Percentiles rank a stretch among this genome's conserved stretches.
Conservation (phyloP, 768 basidiomycete genomes). For the Phaeotremella fagi region DNA sequence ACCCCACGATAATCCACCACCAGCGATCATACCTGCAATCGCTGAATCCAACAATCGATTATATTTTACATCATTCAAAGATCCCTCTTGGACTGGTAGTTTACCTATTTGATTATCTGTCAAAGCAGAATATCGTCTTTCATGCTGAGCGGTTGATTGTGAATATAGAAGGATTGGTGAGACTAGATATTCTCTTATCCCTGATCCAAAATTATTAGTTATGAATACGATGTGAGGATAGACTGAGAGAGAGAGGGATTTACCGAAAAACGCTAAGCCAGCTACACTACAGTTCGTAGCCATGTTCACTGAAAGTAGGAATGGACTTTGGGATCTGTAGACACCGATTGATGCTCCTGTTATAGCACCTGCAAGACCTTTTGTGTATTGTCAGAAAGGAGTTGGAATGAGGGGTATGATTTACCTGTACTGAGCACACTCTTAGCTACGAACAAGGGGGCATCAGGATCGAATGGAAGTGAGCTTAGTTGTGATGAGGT, state of each 20-base stretch:
- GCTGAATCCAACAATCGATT: constrained; percentile 65
- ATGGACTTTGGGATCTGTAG: constrained; percentile 54
- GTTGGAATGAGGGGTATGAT: neutral
- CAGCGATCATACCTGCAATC: constrained; percentile 67
- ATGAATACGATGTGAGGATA: neutral
- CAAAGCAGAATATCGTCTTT: constrained; percentile 9
- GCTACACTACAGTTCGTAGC: constrained; percentile 68
- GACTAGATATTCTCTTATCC: constrained; percentile 69
- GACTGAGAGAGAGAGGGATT: constrained; percentile 33
- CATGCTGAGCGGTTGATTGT: constrained; percentile 55
- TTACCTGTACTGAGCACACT: constrained; percentile 24
- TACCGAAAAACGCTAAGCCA: constrained; percentile 74
- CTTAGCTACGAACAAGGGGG: constrained; percentile 37
- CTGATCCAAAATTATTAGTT: constrained; percentile 51
- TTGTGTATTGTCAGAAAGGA: neutral
- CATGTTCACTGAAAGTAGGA: constrained; percentile 57
- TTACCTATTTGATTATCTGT: constrained; percentile 13
- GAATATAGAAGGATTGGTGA: constrained; percentile 58
- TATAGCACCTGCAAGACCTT: constrained; percentile 60
- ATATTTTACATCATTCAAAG: constrained; percentile 55
- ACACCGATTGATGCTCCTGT: constrained; percentile 54
- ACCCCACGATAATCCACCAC: constrained; percentile 55
- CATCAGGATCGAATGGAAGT: constrained; percentile 29
- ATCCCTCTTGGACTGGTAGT: constrained; percentile 14
- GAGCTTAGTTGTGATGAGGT: neutral